phyloP scores from a whole-genome alignment of 805 yeast species.

The Hanseniaspora jakobsenii region DNA sequence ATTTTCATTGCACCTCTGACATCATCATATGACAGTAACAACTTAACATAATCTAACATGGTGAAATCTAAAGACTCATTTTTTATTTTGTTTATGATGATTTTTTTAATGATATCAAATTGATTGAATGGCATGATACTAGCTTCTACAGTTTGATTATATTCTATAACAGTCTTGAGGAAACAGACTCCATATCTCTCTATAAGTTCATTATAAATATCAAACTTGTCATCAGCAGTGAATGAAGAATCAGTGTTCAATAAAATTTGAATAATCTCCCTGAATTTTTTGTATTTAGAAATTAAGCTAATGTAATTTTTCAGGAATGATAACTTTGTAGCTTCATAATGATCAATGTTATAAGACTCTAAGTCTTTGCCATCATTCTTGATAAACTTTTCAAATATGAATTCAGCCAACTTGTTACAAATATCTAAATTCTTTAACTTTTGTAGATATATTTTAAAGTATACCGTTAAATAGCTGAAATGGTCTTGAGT shows the following conservation, averaged over 20 bases:
- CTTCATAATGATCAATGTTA: too few relatives aligned
- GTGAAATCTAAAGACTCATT: not conserved
- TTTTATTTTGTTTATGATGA: not conserved
- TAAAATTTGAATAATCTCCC: slow-evolving; percentile 1
- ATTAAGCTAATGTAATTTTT: slow-evolving; percentile 7
- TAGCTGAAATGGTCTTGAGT: not conserved
- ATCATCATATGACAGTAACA: slow-evolving; percentile 12
- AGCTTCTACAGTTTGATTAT: not conserved
- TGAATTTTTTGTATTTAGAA: slow-evolving; percentile 3
- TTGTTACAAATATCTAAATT: not conserved
- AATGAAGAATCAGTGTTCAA: not conserved
- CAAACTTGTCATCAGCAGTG: not conserved
- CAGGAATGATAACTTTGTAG: too few relatives aligned
- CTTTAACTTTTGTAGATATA: not conserved
- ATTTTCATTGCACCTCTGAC: slow-evolving; percentile 8
- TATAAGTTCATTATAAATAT: not conserved
- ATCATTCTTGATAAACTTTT: not conserved
- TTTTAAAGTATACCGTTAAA: not conserved
- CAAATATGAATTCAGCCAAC: not conserved
- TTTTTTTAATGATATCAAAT: slow-evolving; percentile 8
- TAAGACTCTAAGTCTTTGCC: too few relatives aligned
- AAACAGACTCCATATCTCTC: not conserved
- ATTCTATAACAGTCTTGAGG: slow-evolving; percentile 1
- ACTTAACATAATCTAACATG: slow-evolving; percentile 7
- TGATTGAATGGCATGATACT: slow-evolving; percentile 8